Evolutionary conservation across 768 basidiomycete genomes (phyloP).

Genomic region (Rhizopogon vulgaris): DNA sequence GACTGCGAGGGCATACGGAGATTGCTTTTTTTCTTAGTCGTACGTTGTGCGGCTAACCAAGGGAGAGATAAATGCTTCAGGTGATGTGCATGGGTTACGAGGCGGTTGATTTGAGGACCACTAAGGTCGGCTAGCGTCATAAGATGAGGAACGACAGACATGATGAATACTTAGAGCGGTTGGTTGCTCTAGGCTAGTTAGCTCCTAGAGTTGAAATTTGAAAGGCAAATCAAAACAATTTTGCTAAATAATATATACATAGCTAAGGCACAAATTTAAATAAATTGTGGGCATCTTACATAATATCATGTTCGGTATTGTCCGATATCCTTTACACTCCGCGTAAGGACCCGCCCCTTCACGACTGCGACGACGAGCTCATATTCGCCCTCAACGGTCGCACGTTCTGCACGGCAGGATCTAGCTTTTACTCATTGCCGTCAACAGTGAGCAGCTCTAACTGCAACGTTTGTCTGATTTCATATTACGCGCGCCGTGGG

Average conservation of each 20-base stretch:
- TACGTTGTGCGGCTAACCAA: constrained; percentile 54
- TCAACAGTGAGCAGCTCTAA: not conserved
- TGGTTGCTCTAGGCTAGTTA: too few species aligned
- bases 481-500: constrained; percentile 5
- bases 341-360: not conserved
- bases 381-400: not conserved
- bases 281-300: not conserved
- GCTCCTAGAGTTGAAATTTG: not conserved
- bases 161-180: not conserved
- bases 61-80: constrained; percentile 61
- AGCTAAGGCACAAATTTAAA: not conserved
- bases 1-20: constrained; percentile 67
- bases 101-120: constrained; percentile 60
- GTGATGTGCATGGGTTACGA: constrained; percentile 57
- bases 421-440: not conserved
- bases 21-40: constrained; percentile 23
- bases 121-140: constrained; percentile 88
- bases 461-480: not conserved
- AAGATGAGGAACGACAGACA: constrained; percentile 54
- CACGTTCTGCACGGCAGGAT: not conserved
- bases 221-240: not conserved
- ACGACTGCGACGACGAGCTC: constrained; percentile 1
- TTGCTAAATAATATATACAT: not conserved
- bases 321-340: not conserved
- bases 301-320: not conserved